Percentiles rank a stretch among this genome's conserved stretches.
Evolutionary conservation across 805 yeast species (phyloP).

Genomic region (Geotrichum ghanense): DNA sequence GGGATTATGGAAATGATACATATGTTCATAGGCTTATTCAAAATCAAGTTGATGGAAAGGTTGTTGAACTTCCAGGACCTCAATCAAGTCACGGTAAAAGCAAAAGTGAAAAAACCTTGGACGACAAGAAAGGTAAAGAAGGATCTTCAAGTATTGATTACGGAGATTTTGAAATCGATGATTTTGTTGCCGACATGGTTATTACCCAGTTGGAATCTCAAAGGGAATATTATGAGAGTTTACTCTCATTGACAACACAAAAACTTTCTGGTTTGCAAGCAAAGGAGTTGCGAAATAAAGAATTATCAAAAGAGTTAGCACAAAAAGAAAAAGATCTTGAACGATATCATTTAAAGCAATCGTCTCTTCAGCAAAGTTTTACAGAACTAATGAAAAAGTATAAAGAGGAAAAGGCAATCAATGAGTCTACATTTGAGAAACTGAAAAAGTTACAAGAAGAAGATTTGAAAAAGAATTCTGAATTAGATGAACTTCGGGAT

Average conservation of each 20-base stretch:
- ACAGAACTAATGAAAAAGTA: constrained; percentile 12
- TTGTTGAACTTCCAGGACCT: constrained; percentile 55
- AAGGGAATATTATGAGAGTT: constrained; percentile 15
- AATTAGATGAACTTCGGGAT: constrained; percentile 14
- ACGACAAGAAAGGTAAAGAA: constrained; percentile 38
- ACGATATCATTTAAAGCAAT: constrained; percentile 15
- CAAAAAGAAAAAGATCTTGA: constrained; percentile 7
- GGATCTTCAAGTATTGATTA: constrained; percentile 77
- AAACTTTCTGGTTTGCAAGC: constrained; percentile 6
- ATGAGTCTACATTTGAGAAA: constrained; percentile 31
- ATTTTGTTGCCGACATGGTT: constrained; percentile 26
- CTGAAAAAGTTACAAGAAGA: constrained; percentile 27
- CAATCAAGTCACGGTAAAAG: constrained; percentile 11
- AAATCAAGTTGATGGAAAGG: constrained; percentile 78
- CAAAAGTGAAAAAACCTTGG: constrained; percentile 7
- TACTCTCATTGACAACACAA: constrained; percentile 7
- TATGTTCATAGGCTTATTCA: constrained; percentile 81
- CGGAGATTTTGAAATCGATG: constrained; percentile 41
- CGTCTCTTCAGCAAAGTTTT: constrained; percentile 23
- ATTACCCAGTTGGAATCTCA: constrained; percentile 16
- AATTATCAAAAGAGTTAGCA: constrained; percentile 7
- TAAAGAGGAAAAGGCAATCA: constrained; percentile 37
- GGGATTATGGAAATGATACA: constrained; percentile 90
- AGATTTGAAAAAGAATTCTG: constrained; percentile 11
- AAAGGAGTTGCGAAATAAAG: constrained; percentile 5